Base-by-base conservation (phyloP, 73 alveolate species). In the Paramecium octaurelia region DNA sequence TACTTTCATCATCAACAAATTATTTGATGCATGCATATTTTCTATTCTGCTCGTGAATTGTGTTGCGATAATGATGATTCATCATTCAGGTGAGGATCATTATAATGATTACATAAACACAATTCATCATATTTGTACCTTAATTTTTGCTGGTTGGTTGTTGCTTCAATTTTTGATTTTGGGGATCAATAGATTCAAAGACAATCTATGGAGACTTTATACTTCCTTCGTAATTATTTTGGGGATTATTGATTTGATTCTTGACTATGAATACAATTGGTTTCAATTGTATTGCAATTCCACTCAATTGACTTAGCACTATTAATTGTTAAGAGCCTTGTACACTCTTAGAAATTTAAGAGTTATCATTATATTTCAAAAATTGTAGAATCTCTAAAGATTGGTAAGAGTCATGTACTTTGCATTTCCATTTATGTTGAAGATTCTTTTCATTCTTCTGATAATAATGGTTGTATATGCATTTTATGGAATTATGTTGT, bases 131-230 rank as follows among this genome's bases (percentile, higher is more conserved):
- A 12, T 34, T 36, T 75, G 88, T 42, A 35, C 88, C 14, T 12
- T 35, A n/a, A 20, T 75, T 8, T 75, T 75, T 42, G 34, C 88
- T 8, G 38, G 27, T n/a, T 75, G 69, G 69, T 11, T 75, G 8
- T 1, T 75, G 10, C 31, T 75, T 4, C 20, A 35, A 75, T 75
- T 35, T 10, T 7, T 42, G 7, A 42, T 11, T 10, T 75, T 38
- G 8, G 88, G 88, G 16, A 12, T 75, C 21, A 75, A 75, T 38
- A 75, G 58, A 42, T 75, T 38, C 18, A 38, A 38, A 35, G 68
- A 75, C n/a, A 75, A 75, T 75, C 35, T 75, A 16, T 75, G 88
- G 88, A 75, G 88, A 38, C 38, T 42, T 0, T 75, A 75, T 75
- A 29, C 20, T 9, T 35, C 60, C 14, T 11, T 29, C 6, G 88